These are phyloP conservation scores for Oenanthe javanica DNA, from an alignment of 140 eudicot genomes.

Conservation along the genomic window DNA sequence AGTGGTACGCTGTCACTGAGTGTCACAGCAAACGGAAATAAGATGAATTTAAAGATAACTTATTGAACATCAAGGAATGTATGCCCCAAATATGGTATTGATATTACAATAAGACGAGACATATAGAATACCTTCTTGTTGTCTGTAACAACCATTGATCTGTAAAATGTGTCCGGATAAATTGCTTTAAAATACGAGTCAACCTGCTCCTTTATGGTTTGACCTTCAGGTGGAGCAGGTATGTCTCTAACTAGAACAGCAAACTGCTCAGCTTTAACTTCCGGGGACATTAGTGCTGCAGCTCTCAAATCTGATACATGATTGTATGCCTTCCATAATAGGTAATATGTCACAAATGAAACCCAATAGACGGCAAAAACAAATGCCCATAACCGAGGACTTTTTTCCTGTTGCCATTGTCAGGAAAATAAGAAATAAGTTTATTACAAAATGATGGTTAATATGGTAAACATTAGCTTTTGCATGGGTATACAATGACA, in stretches of 20 bases:
- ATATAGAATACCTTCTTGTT: conserved; percentile 43
- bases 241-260: conserved; percentile 86
- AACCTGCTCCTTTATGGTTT: conserved; percentile 60
- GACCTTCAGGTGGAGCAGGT: conserved; percentile 44
- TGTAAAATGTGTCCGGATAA: conserved; percentile 77
- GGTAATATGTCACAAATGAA: conserved; percentile 56
- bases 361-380: conserved; percentile 70
- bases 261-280: conserved; percentile 62
- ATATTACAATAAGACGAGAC: neutral
- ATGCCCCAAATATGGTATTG: neutral
- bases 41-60: neutral
- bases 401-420: conserved; percentile 26
- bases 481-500: neutral
- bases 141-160: conserved; percentile 71
- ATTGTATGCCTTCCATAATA: conserved; percentile 83
- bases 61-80: neutral
- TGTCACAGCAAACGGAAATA: neutral
- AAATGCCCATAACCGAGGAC: conserved; percentile 70
- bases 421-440: neutral
- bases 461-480: neutral
- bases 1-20: neutral
- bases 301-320: conserved; percentile 76
- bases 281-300: conserved; percentile 48
- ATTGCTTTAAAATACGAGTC: conserved; percentile 59
- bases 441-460: neutral